phyloP scores from a whole-genome alignment of 768 basidiomycete genomes.

The Suillus decipiens region DNA sequence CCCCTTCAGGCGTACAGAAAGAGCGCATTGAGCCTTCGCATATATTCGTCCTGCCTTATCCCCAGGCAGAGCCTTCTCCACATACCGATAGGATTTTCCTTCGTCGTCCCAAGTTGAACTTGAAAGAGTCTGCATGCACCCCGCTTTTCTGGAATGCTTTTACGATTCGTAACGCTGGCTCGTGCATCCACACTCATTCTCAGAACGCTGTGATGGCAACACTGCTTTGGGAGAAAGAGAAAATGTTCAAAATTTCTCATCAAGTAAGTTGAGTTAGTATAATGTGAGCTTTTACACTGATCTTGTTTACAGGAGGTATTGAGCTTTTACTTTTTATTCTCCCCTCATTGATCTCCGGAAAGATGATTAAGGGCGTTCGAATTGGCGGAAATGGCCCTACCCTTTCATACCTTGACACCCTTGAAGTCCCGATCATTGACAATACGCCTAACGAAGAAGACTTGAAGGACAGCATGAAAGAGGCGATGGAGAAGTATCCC shows the following conservation, averaged over 20 bases:
- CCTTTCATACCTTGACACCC: conserved; percentile 81
- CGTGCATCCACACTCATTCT: conserved; percentile 90
- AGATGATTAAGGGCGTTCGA: conserved; percentile 94
- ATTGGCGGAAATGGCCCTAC: conserved; percentile 74
- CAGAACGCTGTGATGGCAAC: conserved; percentile 92
- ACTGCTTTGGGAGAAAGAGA: conserved; percentile 65
- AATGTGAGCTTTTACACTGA: background rate
- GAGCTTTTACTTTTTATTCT: background rate
- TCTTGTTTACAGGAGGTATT: conserved; percentile 42
- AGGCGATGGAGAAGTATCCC: conserved; percentile 78
- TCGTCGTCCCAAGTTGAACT: conserved; percentile 64
- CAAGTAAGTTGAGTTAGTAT: conserved; percentile 46
- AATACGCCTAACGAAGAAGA: conserved; percentile 93
- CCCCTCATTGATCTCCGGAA: conserved; percentile 1
- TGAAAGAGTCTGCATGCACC: conserved; percentile 88
- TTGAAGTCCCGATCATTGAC: conserved; percentile 85
- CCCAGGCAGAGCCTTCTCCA: conserved; percentile 59
- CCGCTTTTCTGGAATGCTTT: conserved; percentile 94
- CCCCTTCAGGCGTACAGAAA: conserved; percentile 90
- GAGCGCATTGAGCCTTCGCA: conserved; percentile 82
- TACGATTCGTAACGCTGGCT: conserved; percentile 72
- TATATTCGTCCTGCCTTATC: conserved; percentile 86
- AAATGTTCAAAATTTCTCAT: conserved; percentile 77
- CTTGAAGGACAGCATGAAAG: conserved; percentile 84
- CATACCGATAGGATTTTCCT: conserved; percentile 76